Base-by-base conservation (phyloP, 805 yeast genomes). In the Spathaspora hagerdaliae region DNA sequence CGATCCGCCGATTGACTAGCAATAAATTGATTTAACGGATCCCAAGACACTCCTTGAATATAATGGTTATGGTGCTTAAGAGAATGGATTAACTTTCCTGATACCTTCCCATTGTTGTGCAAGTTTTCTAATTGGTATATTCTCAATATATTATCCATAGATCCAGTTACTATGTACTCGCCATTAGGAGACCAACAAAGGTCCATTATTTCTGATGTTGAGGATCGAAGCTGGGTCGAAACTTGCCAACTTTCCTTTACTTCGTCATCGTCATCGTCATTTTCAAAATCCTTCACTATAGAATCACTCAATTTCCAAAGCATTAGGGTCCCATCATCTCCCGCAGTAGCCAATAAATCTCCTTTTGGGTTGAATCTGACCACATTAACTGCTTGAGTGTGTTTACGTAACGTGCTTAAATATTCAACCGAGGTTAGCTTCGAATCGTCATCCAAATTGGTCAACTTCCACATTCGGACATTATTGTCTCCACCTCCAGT, bases 21-120 rank as follows among this genome's bases (percentile, higher is more conserved):
- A 5, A 94, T 63, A 53, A 64, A 88, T 60, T 85, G 80, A 51
- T 85, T 82, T 44, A 71, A 60, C 7, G 99, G 99, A 61, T 94
- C 99, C 98, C 98, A 94, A 0, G 85, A 74, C 5, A 94, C 92
- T 2, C 99, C 99, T 64, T 94, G 99, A 2, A 94, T 95, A 55
- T 88, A 92, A 62, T 91, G 96, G 39, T 72, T 71, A 63, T 94
- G 98, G 47, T 86, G 88, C 6, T 79, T 79, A 48, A 83, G 71
- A 52, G 81, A 84, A 27, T 71, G 62, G 0, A 85, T 69, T 52
- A 81, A 77, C 29, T 70, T 67, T 0, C 92, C 94, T 2, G 74
- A 74, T 1, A 61, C 56, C 5, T 77, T 79, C 50, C 77, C 75
- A 13, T 13, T 38, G 4, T 12, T 7, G 11, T 4, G 24, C 10